Base-by-base conservation (phyloP, 2,329 filamentous ascomycete species). In the Neonectria hederae region DNA sequence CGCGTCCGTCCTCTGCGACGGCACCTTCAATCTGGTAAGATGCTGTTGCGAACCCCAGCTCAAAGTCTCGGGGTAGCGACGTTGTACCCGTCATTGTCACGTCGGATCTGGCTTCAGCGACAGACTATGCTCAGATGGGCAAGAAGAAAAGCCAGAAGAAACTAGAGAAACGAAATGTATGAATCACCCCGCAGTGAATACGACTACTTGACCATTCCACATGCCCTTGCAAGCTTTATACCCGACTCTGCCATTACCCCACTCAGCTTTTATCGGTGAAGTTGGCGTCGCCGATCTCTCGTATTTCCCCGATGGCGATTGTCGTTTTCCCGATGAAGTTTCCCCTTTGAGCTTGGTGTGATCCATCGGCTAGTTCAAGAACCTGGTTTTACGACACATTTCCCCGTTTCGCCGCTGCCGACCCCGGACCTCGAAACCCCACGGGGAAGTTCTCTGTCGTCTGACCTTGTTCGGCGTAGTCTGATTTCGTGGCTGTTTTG, bases 11-110 rank as follows among this genome's bases (percentile, higher is more conserved):
- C 49, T 77, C 70, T 1, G 75, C 67, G n/a, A 77, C 79, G 7
- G 76, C 81, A 14, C 82, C 82, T 66, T 83, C 81, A n/a, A 83
- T 77, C 62, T 83, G 81, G 63, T 81, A 80, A 1, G 81, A 76
- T 0, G 80, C 80, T 0, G 81, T 83, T 14, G 81, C 79, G 54
- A 78, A 80, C 1, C 81, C 81, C 72, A 77, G 80, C 55, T 76
- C 65, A 54, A 83, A 83, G 63, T 80, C 74, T 5, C n/a, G 62
- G 4, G 78, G 77, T 1, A 82, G 72, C n/a, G 58, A 40, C 30
- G 66, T 35, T 22, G 51, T 42, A 19, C 26, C 52, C 43, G 52
- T 3, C 52, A 56, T 56, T 38, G 14, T 45, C 7, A n/a, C 45
- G 17, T 51, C 21, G 45, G 56, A n/a, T 14, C 2, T 40, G n/a